Evolutionary conservation across 2,329 filamentous ascomycete genomes (phyloP), one percentile per base, ranked within the genome.

Genomic region (Colletotrichum liaoningense): DNA sequence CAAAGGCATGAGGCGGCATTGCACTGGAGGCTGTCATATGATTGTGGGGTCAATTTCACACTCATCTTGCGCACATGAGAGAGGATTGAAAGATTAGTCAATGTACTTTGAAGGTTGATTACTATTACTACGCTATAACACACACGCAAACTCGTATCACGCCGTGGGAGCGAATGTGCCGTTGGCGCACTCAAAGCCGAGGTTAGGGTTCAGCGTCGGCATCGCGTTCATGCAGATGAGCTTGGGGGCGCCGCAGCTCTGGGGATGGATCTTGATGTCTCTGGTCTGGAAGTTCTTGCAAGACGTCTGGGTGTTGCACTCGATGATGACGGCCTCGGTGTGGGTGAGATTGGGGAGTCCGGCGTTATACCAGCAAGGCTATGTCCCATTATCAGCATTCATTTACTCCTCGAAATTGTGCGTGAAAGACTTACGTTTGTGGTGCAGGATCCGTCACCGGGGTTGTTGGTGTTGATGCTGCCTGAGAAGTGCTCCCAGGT

Each of bases 351-450:
- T 77, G 0, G 80, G 77, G 1, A 86, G 77, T 3, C 84, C 83
- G 8, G 75, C 77, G 66, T 86, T 76, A 73, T 86, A 86, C 84
- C 84, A 86, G 76, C 83, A 86, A 4, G 84, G 84, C 72, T 76
- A 22, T 19, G 1, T n/a, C 3, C 8, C 19, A 28, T 5, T 22
- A 35, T 72, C 35, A 69, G 63, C 49, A 38, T 30, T 35, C 3
- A 8, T 46, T 19, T 4, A 16, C 3, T 22, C 26, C 3, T 8
- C 5, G 3, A 26, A 26, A 26, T 26, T 26, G 26, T 28, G 26
- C 4, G 11, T 35, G 4, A 12, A 5, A 7, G 30, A 67, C 73
- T 67, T 49, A 75, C 73, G 35, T 84, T 76, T 0, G 81, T 80
- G 9, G 81, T 81, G 71, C 84, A 86, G n/a, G 80, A 81, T 6